Conservation (phyloP, 306 rosid genomes). For the Quercus engelmannii region DNA sequence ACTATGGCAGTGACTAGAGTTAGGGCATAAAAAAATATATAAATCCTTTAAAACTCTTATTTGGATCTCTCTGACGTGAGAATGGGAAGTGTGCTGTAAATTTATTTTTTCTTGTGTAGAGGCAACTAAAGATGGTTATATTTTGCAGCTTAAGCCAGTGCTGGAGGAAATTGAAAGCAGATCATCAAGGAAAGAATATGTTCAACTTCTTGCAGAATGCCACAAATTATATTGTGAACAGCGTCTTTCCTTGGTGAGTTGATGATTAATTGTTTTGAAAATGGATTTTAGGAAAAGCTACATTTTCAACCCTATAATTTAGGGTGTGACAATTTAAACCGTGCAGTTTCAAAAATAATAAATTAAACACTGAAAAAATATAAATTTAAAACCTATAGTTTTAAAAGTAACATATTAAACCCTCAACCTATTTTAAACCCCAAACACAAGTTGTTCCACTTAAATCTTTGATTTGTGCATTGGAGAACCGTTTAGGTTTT, state of each 20-base stretch:
- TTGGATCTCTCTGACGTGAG: conserved; percentile 1
- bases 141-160: conserved; percentile 82
- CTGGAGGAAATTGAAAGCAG: conserved; percentile 93
- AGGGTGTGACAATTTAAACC: too few relatives aligned
- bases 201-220: conserved; percentile 88
- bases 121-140: conserved; percentile 29
- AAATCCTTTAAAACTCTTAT: conserved; percentile 14
- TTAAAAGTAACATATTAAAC: too few relatives aligned
- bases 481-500: too few relatives aligned
- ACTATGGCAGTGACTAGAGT: neutral
- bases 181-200: conserved; percentile 90
- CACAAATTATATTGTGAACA: conserved; percentile 93
- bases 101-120: neutral
- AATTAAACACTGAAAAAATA: too few relatives aligned
- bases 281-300: neutral
- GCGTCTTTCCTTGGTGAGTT: conserved; percentile 90
- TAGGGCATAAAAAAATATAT: neutral
- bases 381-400: too few relatives aligned
- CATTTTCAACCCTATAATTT: too few relatives aligned
- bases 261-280: conserved; percentile 32
- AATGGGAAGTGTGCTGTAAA: neutral
- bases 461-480: too few relatives aligned
- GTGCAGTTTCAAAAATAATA: too few relatives aligned
- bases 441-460: too few relatives aligned
- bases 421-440: too few relatives aligned